Evolutionary conservation across 768 basidiomycete genomes (phyloP).

Genomic region (Termitomyces sp.): DNA sequence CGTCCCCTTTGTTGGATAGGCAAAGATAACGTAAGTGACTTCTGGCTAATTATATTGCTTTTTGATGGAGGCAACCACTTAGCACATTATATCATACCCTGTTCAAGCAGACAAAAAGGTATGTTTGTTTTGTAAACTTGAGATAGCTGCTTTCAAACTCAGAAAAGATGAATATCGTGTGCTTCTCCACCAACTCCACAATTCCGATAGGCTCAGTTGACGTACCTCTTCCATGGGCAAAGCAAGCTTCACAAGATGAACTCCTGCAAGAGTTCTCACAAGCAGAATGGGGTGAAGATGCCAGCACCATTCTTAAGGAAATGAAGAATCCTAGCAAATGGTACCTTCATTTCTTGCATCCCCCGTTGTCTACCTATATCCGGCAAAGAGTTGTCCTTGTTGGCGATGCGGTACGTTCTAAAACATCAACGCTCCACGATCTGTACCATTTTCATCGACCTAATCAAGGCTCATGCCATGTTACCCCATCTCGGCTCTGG

Average conservation of each 20-base stretch:
- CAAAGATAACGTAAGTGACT: conserved; percentile 33
- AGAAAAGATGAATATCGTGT: conserved; percentile 41
- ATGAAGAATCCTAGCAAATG: conserved; percentile 43
- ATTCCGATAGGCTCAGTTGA: conserved; percentile 21
- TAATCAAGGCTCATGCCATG: conserved; percentile 49
- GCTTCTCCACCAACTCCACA: conserved; percentile 28
- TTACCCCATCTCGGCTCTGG: conserved; percentile 54
- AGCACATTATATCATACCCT: conserved; percentile 52
- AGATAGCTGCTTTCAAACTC: neutral
- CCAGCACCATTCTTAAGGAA: conserved; percentile 31
- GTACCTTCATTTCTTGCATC: conserved; percentile 43
- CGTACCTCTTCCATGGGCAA: conserved; percentile 35
- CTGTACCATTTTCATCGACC: neutral
- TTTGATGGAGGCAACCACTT: neutral
- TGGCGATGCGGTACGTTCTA: conserved; percentile 44
- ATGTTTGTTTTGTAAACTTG: neutral
- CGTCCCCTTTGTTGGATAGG: conserved; percentile 40
- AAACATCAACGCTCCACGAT: conserved; percentile 8
- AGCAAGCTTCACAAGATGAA: conserved; percentile 32
- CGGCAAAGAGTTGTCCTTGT: conserved; percentile 41
- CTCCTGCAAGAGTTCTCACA: conserved; percentile 32
- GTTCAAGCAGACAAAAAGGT: conserved; percentile 38
- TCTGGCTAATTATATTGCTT: neutral
- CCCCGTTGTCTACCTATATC: conserved; percentile 37
- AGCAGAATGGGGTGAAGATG: conserved; percentile 43